Base-by-base conservation (phyloP, 139 green algal genomes). In the Chlorella sp. region DNA sequence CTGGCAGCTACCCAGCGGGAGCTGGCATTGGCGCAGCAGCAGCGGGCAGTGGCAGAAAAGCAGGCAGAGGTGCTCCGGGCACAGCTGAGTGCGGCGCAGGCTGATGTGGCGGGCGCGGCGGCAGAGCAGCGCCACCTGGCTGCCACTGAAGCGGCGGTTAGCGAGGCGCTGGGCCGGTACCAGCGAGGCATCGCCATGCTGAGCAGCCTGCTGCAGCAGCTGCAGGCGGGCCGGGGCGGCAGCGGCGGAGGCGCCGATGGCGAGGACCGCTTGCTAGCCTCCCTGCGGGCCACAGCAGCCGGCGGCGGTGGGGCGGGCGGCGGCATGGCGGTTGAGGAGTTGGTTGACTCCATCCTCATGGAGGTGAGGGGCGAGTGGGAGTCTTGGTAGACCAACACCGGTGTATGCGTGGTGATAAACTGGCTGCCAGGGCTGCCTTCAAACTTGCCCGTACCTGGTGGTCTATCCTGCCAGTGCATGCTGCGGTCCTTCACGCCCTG, bases 301-400 rank as follows among this genome's bases (percentile, higher is more conserved):
- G 30, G 68, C 36, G 28, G 48, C 28, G 24, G 67, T 1, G 77
- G 26, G 3, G 77, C 40, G 28, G 34, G n/a, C 78, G 34, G 62
- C 62, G 43, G 78, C 41, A 84, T 85, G 81, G 34, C 69, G 2
- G 54, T 85, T 30, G 81, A 80, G 40, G 46, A 80, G 38, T 30
- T 85, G 36, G 81, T 85, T 2, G 81, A 85, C 41, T 73, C 80
- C 7, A 80, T 85, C 20, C 40, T 85, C 51, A 56, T 85, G 54
- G 70, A 85, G 80, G 76, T 82, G 36, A 36, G 20, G 17, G 26
- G 17, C n/a, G 11, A 67, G 73, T 7, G n/a, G 72, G 68, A n/a
- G 48, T 69, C 41, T 68, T 1, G 5, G 28, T 48, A 26, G 6
- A 40, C 62, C 16, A 40, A 32, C 62, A 40, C 2, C 62, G 34